Evolutionary conservation across 345 rosid species (phyloP).

Genomic region (Eucalyptus erythrocorys): DNA sequence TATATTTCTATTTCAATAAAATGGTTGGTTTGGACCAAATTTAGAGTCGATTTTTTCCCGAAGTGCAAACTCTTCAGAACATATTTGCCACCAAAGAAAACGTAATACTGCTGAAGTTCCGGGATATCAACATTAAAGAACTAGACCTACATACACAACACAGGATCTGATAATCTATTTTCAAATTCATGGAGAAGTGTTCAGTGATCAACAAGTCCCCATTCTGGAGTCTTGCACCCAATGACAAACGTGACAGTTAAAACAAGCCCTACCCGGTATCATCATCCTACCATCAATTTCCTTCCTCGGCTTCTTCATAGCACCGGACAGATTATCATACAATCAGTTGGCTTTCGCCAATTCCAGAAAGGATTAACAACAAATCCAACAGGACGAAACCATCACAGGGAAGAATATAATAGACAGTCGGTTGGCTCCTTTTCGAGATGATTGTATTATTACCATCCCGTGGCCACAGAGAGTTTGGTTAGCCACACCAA

Average conservation of each 20-base stretch:
- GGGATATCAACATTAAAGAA: neutral
- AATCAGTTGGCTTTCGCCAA: neutral
- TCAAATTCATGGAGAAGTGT: neutral
- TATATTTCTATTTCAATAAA: neutral
- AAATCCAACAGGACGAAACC: neutral
- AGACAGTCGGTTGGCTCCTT: neutral
- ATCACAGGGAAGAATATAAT: neutral
- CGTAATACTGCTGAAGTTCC: neutral
- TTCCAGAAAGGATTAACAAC: neutral
- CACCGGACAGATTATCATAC: neutral
- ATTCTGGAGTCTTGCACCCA: neutral
- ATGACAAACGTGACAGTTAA: neutral
- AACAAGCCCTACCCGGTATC: neutral
- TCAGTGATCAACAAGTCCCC: neutral
- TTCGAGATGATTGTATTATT: neutral
- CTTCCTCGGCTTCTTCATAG: neutral
- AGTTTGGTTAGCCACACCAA: neutral
- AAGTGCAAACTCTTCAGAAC: neutral
- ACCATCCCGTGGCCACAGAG: accelerated
- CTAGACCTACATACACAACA: neutral
- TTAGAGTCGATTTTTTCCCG: neutral
- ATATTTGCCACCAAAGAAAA: neutral
- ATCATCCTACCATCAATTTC: neutral
- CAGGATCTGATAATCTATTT: neutral
- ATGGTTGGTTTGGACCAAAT: neutral